phyloP scores from a whole-genome alignment of 2,329 filamentous ascomycete species.

The Talaromyces marneffei region DNA sequence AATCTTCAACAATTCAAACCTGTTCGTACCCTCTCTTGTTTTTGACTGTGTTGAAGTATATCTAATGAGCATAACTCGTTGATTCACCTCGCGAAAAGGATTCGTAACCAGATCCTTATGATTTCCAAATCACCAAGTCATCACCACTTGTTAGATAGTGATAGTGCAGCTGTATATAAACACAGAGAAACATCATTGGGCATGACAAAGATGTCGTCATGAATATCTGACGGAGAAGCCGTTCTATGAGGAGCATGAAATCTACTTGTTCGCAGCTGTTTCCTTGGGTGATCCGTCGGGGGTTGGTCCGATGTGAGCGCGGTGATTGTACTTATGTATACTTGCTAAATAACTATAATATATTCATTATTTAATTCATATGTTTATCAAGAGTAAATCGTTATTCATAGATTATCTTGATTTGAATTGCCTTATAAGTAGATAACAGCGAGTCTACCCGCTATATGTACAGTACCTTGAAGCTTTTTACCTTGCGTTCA shows the following conservation, averaged over 20 bases:
- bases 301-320: not conserved
- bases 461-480: not conserved
- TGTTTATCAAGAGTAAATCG: not conserved
- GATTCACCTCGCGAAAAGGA: too few relatives aligned
- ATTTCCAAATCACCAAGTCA: too few relatives aligned
- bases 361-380: not conserved
- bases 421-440: not conserved
- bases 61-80: too few relatives aligned
- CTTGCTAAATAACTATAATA: not conserved
- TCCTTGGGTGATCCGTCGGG: not conserved
- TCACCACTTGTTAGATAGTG: too few relatives aligned
- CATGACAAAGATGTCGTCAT: too few relatives aligned
- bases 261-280: not conserved
- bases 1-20: too few relatives aligned
- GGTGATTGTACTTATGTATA: not conserved
- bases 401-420: not conserved
- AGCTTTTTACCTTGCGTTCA: not conserved
- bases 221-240: too few relatives aligned
- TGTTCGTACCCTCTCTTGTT: too few relatives aligned
- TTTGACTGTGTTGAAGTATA: too few relatives aligned
- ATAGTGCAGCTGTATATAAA: too few relatives aligned
- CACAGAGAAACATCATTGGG: too few relatives aligned
- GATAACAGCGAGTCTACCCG: not conserved
- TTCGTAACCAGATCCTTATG: too few relatives aligned
- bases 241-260: not conserved